Base-by-base conservation (phyloP, 108 stramenopile genomes). In the Conticribra guillardii region DNA sequence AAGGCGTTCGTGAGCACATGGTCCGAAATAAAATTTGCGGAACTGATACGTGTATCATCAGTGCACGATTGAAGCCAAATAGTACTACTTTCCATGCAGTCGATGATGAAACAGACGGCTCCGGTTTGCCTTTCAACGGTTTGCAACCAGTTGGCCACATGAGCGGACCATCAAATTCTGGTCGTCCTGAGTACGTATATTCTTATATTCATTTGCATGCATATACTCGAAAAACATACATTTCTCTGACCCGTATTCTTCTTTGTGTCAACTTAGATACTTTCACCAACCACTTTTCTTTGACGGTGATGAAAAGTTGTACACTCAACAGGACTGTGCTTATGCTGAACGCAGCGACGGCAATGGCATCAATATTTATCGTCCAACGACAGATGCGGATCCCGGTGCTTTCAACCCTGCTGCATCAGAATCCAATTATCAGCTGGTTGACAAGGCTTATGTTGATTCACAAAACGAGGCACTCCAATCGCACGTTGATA, bases 341-440 rank as follows among this genome's bases (percentile, higher is more conserved):
- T 56, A 75, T 37, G 77, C 71, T 65, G 73, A 74, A 31, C 53
- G 72, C 45, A 55, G 41, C 32, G 54, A 69, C 52, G 82, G 82
- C 50, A 83, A 83, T 45, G 82, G 82, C 22, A 49, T 83, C 51
- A 78, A 80, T 41, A 82, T 85, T 53, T 85, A 82, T 55, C 78
- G 81, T 11, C 74, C 79, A 26, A 57, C 32, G 26, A 58, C 58
- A 19, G 57, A 71, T 33, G 34, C 49, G 1, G 70, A 80, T 71
- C 82, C 82, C 23, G 79, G 79, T 32, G 59, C 55, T 5, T 80
- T 79, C 62, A 28, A 76, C 62, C 56, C 60, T 7, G 34, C 64
- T 55, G 61, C 27, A 9, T 32, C 57, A 22, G 57, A 54, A 31
- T 50, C 72, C 28, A 83, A 67, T 48, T 83, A 76, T 44, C 64